Percentiles rank a stretch among this genome's conserved stretches.
phyloP scores from a whole-genome alignment of 306 rosid genomes.

The Dryas octopetala region DNA sequence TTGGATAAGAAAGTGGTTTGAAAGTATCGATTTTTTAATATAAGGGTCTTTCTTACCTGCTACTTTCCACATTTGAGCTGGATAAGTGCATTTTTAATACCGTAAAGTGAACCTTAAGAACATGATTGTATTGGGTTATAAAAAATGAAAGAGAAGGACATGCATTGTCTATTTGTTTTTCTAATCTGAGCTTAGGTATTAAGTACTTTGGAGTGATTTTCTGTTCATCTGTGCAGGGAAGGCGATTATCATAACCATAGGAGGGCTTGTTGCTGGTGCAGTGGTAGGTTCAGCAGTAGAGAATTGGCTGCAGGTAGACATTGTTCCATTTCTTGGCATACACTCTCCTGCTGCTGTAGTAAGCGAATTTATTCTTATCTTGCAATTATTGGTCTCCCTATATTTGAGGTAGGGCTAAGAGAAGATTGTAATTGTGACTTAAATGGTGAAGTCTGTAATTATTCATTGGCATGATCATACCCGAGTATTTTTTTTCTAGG shows the following conservation, averaged over 20 bases:
- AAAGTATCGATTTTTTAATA: not conserved
- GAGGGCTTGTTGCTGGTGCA: constrained; percentile 91
- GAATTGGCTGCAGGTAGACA: constrained; percentile 94
- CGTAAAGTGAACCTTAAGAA: not conserved
- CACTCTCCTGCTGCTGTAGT: constrained; percentile 95
- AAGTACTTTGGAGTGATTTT: not conserved
- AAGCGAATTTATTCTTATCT: constrained; percentile 77
- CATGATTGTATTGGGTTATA: not conserved
- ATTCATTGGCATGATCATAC: constrained; percentile 68
- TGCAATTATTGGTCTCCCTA: constrained; percentile 89
- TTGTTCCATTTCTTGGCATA: constrained; percentile 92
- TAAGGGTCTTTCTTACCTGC: not conserved
- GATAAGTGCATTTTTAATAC: not conserved
- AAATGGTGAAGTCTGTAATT: constrained; percentile 66
- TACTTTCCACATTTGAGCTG: not conserved
- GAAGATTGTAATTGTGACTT: constrained; percentile 33
- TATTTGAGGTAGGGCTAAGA: constrained; percentile 65
- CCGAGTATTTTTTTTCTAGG: constrained; percentile 35
- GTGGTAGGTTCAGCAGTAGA: constrained; percentile 91
- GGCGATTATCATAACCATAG: constrained; percentile 81
- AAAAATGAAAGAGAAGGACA: not conserved
- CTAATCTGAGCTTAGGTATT: not conserved
- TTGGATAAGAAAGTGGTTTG: not conserved
- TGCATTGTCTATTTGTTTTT: not conserved
- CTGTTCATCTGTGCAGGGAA: constrained; percentile 66